Conservation (phyloP, 2,329 filamentous ascomycete species). For the Colletotrichum caudatum region DNA sequence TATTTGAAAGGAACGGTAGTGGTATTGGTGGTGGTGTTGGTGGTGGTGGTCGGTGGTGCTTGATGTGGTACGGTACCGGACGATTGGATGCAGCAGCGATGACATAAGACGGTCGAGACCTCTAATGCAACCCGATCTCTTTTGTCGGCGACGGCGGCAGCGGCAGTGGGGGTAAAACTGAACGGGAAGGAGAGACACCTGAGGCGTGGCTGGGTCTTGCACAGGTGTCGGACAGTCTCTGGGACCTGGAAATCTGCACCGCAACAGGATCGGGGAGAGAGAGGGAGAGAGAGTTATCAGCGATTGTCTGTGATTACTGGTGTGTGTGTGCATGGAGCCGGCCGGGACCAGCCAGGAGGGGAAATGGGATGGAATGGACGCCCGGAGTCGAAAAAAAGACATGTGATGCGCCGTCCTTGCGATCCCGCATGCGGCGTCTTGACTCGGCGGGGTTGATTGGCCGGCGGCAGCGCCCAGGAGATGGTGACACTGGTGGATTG, state of each 20-base stretch:
- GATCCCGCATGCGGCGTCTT: slow-evolving; percentile 39
- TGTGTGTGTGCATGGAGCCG: slow-evolving; percentile 24
- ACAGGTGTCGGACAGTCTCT: slow-evolving; percentile 31
- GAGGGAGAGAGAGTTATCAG: slow-evolving; percentile 12
- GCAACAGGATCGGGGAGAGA: slow-evolving; percentile 22
- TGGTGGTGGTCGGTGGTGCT: slow-evolving; percentile 17
- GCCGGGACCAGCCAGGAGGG: slow-evolving; percentile 18
- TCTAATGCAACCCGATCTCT: slow-evolving; percentile 20
- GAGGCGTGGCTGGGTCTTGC: slow-evolving; percentile 24
- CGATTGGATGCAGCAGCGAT: slow-evolving; percentile 41
- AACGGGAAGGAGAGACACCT: slow-evolving; percentile 7
- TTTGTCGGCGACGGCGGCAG: slow-evolving; percentile 33
- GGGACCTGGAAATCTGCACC: slow-evolving; percentile 29
- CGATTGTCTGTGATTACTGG: slow-evolving; percentile 4
- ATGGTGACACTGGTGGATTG: slow-evolving; percentile 6
- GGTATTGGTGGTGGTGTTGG: slow-evolving; percentile 10
- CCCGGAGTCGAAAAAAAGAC: slow-evolving; percentile 26
- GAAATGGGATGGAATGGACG: slow-evolving; percentile 25
- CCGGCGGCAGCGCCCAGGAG: slow-evolving; percentile 23
- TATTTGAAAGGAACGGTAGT: slow-evolving; percentile 32
- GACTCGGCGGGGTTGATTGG: slow-evolving; percentile 33
- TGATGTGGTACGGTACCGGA: slow-evolving; percentile 37
- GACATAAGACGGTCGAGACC: slow-evolving; percentile 41
- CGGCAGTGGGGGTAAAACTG: slow-evolving; percentile 3
- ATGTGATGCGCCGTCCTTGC: slow-evolving; percentile 35